A percentile compares a stretch with the other conserved stretches of the same genome.
Conservation (phyloP, 2,329 filamentous ascomycete genomes). For the Colletotrichum cordylinicola region DNA sequence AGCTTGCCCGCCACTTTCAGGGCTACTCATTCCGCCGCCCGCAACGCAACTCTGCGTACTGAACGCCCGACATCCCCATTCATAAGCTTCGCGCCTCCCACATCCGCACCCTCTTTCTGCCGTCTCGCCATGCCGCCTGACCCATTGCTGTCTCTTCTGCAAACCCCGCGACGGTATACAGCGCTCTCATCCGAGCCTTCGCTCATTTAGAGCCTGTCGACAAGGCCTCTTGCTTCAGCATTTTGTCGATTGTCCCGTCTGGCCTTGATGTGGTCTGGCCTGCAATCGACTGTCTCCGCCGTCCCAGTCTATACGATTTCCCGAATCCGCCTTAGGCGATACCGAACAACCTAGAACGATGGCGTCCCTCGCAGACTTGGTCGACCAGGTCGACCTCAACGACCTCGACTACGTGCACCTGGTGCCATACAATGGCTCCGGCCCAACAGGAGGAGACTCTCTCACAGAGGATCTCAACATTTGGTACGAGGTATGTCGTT, state of each 20-base stretch:
- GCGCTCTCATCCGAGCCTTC: constrained; percentile 2
- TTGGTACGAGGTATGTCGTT: constrained; percentile 70
- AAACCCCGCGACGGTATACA: constrained; percentile 1
- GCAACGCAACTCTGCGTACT: constrained; percentile 17
- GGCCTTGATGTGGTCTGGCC: background rate
- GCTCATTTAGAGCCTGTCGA: constrained; percentile 14
- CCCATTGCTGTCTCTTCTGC: constrained; percentile 3
- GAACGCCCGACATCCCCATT: constrained; percentile 11
- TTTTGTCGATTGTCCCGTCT: background rate
- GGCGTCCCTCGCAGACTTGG: constrained; percentile 32
- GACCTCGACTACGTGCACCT: constrained; percentile 49
- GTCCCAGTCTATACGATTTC: background rate
- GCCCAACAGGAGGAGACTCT: constrained; percentile 71
- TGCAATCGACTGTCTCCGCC: background rate
- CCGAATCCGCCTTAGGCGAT: constrained; percentile 7
- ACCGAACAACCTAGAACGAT: background rate
- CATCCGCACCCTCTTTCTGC: background rate
- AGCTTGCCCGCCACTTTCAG: constrained; percentile 19
- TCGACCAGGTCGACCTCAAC: constrained; percentile 41
- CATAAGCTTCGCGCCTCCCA: constrained; percentile 22
- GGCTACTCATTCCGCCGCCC: constrained; percentile 19
- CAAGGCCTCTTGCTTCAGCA: background rate
- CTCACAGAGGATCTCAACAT: constrained; percentile 74
- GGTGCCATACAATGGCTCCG: constrained; percentile 69
- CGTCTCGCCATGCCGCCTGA: background rate